Evolutionary conservation across 805 yeast genomes (phyloP), one percentile per base, ranked within the genome.

Genomic region (Wickerhamomyces subpelliculosus): DNA sequence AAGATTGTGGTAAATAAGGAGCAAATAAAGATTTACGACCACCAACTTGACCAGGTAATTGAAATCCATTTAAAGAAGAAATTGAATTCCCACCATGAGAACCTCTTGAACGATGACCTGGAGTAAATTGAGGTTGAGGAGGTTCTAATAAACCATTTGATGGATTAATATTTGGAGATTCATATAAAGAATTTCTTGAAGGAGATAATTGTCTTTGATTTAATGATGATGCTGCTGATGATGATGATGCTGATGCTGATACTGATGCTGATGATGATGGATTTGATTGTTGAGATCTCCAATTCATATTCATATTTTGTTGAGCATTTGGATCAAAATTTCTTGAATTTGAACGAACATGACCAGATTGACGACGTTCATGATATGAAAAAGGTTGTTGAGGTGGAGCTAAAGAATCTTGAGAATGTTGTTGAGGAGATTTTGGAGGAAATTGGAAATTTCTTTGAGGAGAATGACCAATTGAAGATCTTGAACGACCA

Each of bases 1-100:
- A 79, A 4, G 88, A 82, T 56, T 93, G 98, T 4, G 97, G 96
- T 37, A 93, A 71, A 56, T 93, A 93, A 6, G 98, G 98, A 13
- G 97, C 95, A 66, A 93, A 93, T 36, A 93, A 70, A 0, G 96
- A 84, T 51, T 84, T 84, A 49, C 93, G 70, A 11, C 63, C 65
- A 33, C 70, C 72, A 39, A 64, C 64, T 29, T 68, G 48, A 28
- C 46, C 47, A 26, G 45, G 45, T 31, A 41, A 24, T 35, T 55
- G 58, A 40, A 55, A 51, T 2, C 53, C 54, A 17, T 44, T 27
- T 20, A 54, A 45, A 4, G 59, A 54, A 2, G 53, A 64, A 43
- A 52, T 70, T 37, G 75, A 77, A 26, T 81, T 81, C 30, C 72
- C 82, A 38, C 73, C 81, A 51, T 76, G 75, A 0, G 95, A 87